Percentiles rank a stretch among this genome's conserved stretches.
phyloP scores from a whole-genome alignment of 441 rosid species.

The Euphorbia schlechtendalii region DNA sequence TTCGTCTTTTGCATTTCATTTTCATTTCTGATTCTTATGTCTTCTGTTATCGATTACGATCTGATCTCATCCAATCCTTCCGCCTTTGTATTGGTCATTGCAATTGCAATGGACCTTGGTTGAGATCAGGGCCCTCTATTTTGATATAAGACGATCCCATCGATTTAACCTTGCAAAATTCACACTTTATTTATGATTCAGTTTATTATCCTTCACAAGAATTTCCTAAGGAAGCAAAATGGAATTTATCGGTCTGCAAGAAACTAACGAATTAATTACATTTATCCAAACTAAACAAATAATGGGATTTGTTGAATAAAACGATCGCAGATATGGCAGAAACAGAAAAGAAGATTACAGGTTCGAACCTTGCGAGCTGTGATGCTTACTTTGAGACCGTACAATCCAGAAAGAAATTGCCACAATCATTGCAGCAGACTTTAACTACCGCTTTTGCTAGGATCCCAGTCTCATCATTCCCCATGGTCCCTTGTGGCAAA shows the following conservation, averaged over 20 bases:
- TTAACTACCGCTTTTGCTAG: slow-evolving; percentile 45
- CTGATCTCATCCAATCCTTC: too few relatives aligned
- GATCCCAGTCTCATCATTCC: slow-evolving; percentile 57
- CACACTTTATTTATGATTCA: not conserved
- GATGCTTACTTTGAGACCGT: slow-evolving; percentile 50
- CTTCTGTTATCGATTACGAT: too few relatives aligned
- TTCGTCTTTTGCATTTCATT: too few relatives aligned
- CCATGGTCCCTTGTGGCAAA: slow-evolving; percentile 46
- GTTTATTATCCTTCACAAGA: not conserved
- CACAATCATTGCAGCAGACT: slow-evolving; percentile 41
- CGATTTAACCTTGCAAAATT: too few relatives aligned
- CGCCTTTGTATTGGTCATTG: too few relatives aligned
- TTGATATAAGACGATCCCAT: too few relatives aligned
- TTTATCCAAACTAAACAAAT: not conserved
- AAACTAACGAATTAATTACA: too few relatives aligned
- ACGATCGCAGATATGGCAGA: slow-evolving; percentile 16
- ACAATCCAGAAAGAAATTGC: slow-evolving; percentile 49
- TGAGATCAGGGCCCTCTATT: not conserved
- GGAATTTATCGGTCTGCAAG: too few relatives aligned
- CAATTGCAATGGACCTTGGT: not conserved
- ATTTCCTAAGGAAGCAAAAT: not conserved
- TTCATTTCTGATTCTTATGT: too few relatives aligned
- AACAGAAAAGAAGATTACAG: slow-evolving; percentile 11
- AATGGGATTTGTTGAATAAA: not conserved
- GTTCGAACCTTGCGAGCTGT: slow-evolving; percentile 31